Conservation (phyloP, 768 basidiomycete species). For the Tylopilus intermedius region DNA sequence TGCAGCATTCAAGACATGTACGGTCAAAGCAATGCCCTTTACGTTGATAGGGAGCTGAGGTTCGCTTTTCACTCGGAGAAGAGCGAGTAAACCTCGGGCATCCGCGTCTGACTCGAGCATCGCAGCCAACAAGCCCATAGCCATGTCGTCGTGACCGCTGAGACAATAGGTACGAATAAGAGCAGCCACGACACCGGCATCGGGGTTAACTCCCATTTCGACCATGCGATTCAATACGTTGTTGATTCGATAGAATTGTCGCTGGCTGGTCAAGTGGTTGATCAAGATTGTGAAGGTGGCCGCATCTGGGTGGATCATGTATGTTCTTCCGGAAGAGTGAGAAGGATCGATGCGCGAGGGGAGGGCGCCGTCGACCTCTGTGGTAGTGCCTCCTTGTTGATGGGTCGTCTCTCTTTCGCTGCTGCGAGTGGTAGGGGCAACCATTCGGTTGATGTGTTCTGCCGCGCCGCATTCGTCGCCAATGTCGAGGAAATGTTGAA, state of each 20-base stretch:
- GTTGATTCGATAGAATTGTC: constrained; percentile 43
- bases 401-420: constrained; percentile 14
- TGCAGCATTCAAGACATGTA: constrained; percentile 58
- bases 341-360: constrained; percentile 3
- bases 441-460: constrained; percentile 50
- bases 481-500: constrained; percentile 55
- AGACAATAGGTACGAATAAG: constrained; percentile 55
- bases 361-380: constrained; percentile 28
- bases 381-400: constrained; percentile 24
- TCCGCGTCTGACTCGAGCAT: constrained; percentile 37
- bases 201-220: constrained; percentile 38
- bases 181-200: constrained; percentile 45
- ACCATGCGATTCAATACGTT: constrained; percentile 47
- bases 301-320: constrained; percentile 42
- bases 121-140: constrained; percentile 46
- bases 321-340: neutral
- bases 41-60: constrained; percentile 26
- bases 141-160: constrained; percentile 42
- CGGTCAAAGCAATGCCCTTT: constrained; percentile 31
- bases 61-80: constrained; percentile 19
- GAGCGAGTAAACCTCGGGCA: constrained; percentile 17
- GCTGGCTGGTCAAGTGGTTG: constrained; percentile 44
- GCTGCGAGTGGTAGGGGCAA: constrained; percentile 32
- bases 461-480: constrained; percentile 45
- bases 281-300: constrained; percentile 63